phyloP scores from a whole-genome alignment of 257 asterid species.

The Misopates orontium region DNA sequence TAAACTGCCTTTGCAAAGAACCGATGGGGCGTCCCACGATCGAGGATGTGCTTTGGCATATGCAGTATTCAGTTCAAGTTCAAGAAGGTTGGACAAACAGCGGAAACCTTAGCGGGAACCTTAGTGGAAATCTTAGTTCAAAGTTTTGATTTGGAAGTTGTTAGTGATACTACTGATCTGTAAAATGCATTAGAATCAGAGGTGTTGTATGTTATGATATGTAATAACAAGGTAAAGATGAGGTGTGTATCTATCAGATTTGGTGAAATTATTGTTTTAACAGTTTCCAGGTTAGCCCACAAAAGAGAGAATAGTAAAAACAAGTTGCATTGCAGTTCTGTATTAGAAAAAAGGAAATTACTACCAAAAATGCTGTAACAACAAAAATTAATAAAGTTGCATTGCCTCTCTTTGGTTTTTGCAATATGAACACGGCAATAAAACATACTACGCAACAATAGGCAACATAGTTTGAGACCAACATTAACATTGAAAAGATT shows the following conservation, averaged over 20 bases:
- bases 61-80: constrained; percentile 96
- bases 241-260: constrained; percentile 31
- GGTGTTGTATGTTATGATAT: constrained; percentile 6
- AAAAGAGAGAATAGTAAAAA: too few relatives aligned
- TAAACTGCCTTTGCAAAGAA: constrained; percentile 69
- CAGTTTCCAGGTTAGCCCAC: background rate
- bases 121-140: constrained; percentile 58
- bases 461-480: too few relatives aligned
- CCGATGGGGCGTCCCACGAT: constrained; percentile 69
- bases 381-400: too few relatives aligned
- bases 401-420: too few relatives aligned
- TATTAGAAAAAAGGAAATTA: too few relatives aligned
- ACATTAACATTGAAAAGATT: too few relatives aligned
- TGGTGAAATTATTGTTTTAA: constrained; percentile 20
- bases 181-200: constrained; percentile 17
- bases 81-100: constrained; percentile 98
- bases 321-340: too few relatives aligned
- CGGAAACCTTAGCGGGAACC: constrained; percentile 55
- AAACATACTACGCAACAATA: too few relatives aligned
- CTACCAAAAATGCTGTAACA: too few relatives aligned
- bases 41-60: constrained; percentile 97
- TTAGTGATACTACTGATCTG: constrained; percentile 14
- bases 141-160: constrained; percentile 34
- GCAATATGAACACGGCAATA: too few relatives aligned
- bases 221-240: background rate